phyloP scores from a whole-genome alignment of 495 filamentous ascomycete genomes.

The Jackrogersella minutella region DNA sequence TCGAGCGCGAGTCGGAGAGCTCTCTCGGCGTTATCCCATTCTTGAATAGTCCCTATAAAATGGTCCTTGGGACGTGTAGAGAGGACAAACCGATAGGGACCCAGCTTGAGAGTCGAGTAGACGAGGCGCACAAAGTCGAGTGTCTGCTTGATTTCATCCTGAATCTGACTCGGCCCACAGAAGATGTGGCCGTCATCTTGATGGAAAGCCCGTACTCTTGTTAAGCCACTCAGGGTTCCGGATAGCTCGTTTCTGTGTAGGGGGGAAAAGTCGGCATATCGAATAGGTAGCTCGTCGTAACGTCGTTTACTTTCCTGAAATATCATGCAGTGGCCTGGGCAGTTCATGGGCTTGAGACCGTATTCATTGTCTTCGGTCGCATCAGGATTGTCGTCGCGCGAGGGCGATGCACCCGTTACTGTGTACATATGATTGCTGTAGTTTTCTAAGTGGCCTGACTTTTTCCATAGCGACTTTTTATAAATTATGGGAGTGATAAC shows the following conservation, averaged over 20 bases:
- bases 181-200: constrained; percentile 98
- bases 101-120: constrained; percentile 77
- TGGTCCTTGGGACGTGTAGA: constrained; percentile 81
- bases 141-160: constrained; percentile 78
- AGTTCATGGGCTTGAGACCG: constrained; percentile 97
- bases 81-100: constrained; percentile 76
- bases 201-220: constrained; percentile 90
- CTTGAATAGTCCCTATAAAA: constrained; percentile 78
- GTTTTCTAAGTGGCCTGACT: constrained; percentile 90
- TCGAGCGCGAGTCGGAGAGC: constrained; percentile 76
- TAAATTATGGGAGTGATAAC: constrained; percentile 94
- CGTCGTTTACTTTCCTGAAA: constrained; percentile 75
- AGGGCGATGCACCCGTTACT: constrained; percentile 67
- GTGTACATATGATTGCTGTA: constrained; percentile 96
- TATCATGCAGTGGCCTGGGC: constrained; percentile 91
- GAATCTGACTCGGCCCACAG: constrained; percentile 83
- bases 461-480: constrained; percentile 88
- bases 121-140: constrained; percentile 82
- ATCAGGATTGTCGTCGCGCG: constrained; percentile 48
- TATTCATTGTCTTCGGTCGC: constrained; percentile 78
- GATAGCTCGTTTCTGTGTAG: constrained; percentile 91
- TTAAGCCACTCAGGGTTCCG: constrained; percentile 84
- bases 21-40: constrained; percentile 84
- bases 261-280: constrained; percentile 93
- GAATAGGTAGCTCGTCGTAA: constrained; percentile 84